Evolutionary conservation across 192 early-diverging fungal species (phyloP).

Genomic region (Radiomyces spectabilis): DNA sequence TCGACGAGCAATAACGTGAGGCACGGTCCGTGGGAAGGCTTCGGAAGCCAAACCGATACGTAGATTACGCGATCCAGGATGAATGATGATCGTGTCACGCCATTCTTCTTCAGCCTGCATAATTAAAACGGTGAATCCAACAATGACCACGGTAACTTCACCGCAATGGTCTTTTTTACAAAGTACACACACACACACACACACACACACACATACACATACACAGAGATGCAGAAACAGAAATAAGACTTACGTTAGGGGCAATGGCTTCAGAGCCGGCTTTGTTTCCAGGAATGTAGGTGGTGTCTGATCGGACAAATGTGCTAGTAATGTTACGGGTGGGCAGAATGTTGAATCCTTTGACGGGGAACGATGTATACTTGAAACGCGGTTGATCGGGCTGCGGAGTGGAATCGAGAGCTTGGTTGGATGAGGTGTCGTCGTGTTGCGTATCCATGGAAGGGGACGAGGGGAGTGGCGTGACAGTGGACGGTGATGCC

Average conservation of each 20-base stretch:
- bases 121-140: neutral
- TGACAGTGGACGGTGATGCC: neutral
- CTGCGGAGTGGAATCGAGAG: neutral
- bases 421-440: neutral
- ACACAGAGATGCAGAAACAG: too few relatives aligned
- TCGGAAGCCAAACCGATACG: constrained; percentile 80
- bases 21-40: constrained; percentile 65
- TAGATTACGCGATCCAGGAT: constrained; percentile 78
- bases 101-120: constrained; percentile 43
- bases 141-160: too few relatives aligned
- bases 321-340: constrained; percentile 40
- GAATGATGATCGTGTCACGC: constrained; percentile 73
- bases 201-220: too few relatives aligned
- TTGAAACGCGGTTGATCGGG: constrained; percentile 32
- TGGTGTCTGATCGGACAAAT: constrained; percentile 37
- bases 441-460: neutral
- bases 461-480: neutral
- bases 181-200: too few relatives aligned
- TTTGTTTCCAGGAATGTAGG: constrained; percentile 35
- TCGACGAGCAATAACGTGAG: constrained; percentile 74
- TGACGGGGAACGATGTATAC: constrained; percentile 43
- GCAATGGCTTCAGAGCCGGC: constrained; percentile 8
- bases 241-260: constrained; percentile 27
- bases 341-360: constrained; percentile 34
- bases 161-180: too few relatives aligned